phyloP scores from a whole-genome alignment of 2,329 filamentous ascomycete species.

The Hypoxylon sp. region DNA sequence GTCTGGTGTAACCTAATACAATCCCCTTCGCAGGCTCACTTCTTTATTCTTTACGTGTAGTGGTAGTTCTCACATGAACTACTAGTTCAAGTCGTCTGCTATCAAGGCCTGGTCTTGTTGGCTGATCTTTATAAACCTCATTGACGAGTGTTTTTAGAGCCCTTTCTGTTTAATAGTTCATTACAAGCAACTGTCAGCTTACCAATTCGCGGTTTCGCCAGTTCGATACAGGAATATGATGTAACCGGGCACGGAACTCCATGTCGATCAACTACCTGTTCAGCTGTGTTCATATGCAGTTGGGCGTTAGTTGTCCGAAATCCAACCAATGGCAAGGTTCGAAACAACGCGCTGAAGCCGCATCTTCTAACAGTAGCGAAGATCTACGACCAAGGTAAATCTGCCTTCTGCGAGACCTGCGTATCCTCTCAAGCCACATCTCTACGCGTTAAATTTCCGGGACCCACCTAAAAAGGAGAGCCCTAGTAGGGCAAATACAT shows the following conservation, averaged over 20 bases:
- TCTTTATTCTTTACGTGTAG: not conserved
- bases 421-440: not conserved
- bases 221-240: not conserved
- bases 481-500: not conserved
- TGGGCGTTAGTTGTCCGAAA: constrained; percentile 3
- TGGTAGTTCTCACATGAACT: too few species aligned
- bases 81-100: too few species aligned
- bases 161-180: not conserved
- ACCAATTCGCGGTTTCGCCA: not conserved
- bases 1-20: not conserved
- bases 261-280: constrained; percentile 2
- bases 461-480: not conserved
- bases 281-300: not conserved
- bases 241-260: not conserved
- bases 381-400: not conserved
- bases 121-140: not conserved
- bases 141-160: not conserved
- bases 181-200: not conserved
- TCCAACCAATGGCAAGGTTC: constrained; percentile 12
- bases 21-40: not conserved
- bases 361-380: not conserved
- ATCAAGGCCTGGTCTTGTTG: not conserved
- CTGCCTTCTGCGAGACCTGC: not conserved
- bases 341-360: constrained; percentile 2
- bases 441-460: not conserved